Conservation (phyloP, 352 stramenopile species). For the Elongisporangium anandrum region DNA sequence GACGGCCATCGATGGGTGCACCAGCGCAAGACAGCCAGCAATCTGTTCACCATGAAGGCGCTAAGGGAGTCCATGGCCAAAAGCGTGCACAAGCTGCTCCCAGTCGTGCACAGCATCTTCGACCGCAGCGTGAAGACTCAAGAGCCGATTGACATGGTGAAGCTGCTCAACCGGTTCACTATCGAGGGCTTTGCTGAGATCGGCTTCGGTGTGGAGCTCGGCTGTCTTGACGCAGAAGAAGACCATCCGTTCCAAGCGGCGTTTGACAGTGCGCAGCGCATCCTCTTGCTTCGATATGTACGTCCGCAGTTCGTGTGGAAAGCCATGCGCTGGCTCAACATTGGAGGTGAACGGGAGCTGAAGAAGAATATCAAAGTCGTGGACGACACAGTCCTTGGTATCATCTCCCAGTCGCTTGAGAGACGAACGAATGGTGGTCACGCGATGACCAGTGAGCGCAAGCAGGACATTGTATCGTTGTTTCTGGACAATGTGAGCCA, state of each 20-base stretch:
- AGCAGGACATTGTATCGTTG: constrained; percentile 19
- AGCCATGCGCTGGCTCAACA: constrained; percentile 32
- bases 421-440: constrained; percentile 2
- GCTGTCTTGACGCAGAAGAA: constrained; percentile 22
- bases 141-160: constrained; percentile 19
- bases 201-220: constrained; percentile 29
- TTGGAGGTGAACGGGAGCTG: constrained; percentile 30
- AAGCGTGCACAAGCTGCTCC: constrained; percentile 19
- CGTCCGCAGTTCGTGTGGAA: constrained; percentile 38
- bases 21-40: constrained; percentile 29
- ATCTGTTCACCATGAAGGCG: constrained; percentile 24
- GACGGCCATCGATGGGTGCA: constrained; percentile 32
- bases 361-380: constrained; percentile 27
- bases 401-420: constrained; percentile 36
- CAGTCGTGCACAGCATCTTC: constrained; percentile 11
- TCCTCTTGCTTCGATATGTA: constrained; percentile 24
- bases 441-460: not conserved
- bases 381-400: constrained; percentile 26
- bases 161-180: constrained; percentile 28
- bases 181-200: constrained; percentile 45
- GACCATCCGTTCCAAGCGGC: constrained; percentile 30
- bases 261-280: constrained; percentile 23
- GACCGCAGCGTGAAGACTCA: constrained; percentile 4
- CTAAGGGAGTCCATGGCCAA: constrained; percentile 36
- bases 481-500: constrained; percentile 23